Conservation (phyloP, 2,329 filamentous ascomycete genomes). For the Salinomyces thailandicus region DNA sequence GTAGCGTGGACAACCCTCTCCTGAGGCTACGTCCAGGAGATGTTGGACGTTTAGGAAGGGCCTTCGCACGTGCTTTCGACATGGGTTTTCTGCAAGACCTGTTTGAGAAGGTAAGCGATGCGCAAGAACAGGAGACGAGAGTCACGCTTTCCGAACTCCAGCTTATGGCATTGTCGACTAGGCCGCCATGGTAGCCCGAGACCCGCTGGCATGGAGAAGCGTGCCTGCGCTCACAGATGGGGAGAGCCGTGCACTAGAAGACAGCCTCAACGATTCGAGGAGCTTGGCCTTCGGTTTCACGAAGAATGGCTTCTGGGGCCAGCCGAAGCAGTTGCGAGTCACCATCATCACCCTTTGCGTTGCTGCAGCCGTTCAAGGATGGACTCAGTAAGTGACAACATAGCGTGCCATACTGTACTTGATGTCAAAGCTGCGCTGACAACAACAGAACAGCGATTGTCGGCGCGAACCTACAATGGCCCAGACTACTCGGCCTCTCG, state of each 20-base stretch:
- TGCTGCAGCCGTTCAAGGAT: conserved; percentile 27
- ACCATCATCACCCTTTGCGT: conserved; percentile 25
- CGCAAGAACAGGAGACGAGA: too few species aligned
- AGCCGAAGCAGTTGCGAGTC: conserved; percentile 23
- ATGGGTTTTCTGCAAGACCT: conserved; percentile 10
- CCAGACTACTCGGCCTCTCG: conserved; percentile 17
- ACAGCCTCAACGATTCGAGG: background rate
- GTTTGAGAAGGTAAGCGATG: conserved; percentile 12
- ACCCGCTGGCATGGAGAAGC: conserved; percentile 17
- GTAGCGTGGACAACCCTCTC: conserved; percentile 15
- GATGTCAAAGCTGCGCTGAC: too few species aligned
- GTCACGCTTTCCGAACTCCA: too few species aligned
- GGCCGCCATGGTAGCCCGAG: conserved; percentile 17
- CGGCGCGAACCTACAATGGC: conserved; percentile 27
- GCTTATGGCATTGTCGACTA: conserved; percentile 1
- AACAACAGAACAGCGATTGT: conserved; percentile 16
- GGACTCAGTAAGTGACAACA: conserved; percentile 19
- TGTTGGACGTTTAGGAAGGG: conserved; percentile 9
- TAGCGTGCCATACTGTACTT: too few species aligned
- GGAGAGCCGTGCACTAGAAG: conserved; percentile 15
- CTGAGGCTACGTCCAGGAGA: conserved; percentile 9
- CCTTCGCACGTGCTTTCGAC: conserved; percentile 9
- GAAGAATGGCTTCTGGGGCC: conserved; percentile 12
- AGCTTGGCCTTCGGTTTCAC: conserved; percentile 9
- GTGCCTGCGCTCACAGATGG: conserved; percentile 16